Evolutionary conservation across 1,284 basidiomycete species (phyloP).

Genomic region (Lignosus rhinocerotis): DNA sequence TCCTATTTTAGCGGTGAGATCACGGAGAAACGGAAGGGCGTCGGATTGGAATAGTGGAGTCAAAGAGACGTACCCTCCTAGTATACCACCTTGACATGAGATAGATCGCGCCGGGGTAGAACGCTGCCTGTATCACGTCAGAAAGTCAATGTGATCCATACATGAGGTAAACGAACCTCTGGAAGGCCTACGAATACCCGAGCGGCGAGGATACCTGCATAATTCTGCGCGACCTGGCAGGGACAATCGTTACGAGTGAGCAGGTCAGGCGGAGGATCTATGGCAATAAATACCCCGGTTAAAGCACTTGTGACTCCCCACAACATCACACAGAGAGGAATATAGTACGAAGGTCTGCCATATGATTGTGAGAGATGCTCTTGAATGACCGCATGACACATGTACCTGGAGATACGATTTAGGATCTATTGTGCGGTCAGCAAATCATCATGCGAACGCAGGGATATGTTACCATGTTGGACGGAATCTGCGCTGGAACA

Average conservation of each 20-base stretch:
- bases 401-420: slow-evolving; percentile 51
- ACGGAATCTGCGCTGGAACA: slow-evolving; percentile 62
- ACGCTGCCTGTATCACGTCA: slow-evolving; percentile 46
- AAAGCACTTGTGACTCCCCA: slow-evolving; percentile 66
- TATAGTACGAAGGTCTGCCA: slow-evolving; percentile 60
- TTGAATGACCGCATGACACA: background rate
- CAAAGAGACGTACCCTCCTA: slow-evolving; percentile 43
- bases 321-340: slow-evolving; percentile 55
- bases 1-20: slow-evolving; percentile 40
- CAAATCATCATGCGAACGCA: background rate
- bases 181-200: slow-evolving; percentile 65
- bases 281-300: slow-evolving; percentile 47
- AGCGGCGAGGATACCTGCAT: slow-evolving; percentile 54
- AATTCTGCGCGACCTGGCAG: slow-evolving; percentile 53
- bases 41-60: background rate
- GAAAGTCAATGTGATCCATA: too few relatives aligned
- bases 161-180: slow-evolving; percentile 38
- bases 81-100: slow-evolving; percentile 70
- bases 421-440: slow-evolving; percentile 41
- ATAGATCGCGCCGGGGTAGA: slow-evolving; percentile 64
- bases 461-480: slow-evolving; percentile 55
- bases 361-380: background rate
- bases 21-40: background rate
- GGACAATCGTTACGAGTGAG: too few relatives aligned
- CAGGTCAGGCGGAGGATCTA: slow-evolving; percentile 4